These are phyloP conservation scores for Lojkania enalia DNA, from an alignment of 2,329 filamentous ascomycete genomes.

Conservation along the genomic window DNA sequence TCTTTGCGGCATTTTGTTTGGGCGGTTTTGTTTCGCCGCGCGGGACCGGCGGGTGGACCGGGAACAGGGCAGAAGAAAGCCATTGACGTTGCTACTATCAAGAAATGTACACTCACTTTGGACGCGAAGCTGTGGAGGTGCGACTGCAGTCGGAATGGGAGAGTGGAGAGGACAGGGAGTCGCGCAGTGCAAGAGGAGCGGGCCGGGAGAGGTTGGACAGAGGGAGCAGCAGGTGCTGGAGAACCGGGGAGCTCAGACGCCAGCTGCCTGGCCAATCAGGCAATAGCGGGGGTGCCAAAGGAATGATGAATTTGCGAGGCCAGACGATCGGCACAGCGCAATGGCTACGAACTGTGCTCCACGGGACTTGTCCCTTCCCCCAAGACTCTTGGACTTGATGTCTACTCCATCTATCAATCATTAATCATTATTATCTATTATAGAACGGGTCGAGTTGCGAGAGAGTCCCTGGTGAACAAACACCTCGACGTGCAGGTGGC, in stretches of 20 bases:
- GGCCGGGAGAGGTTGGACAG: constrained; percentile 10
- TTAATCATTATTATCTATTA: too few relatives aligned
- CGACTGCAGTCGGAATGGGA: constrained; percentile 6
- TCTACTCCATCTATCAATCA: too few relatives aligned
- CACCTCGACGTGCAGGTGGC: neutral
- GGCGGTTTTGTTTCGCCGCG: constrained; percentile 25
- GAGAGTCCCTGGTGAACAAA: neutral
- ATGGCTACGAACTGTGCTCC: neutral
- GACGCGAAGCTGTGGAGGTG: constrained; percentile 18
- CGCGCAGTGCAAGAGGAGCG: constrained; percentile 2
- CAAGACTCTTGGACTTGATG: too few relatives aligned
- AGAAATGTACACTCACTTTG: constrained; percentile 33
- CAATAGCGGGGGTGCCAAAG: constrained; percentile 10
- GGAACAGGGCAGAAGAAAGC: constrained; percentile 28
- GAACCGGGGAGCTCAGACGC: constrained; percentile 8
- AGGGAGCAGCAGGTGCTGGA: constrained; percentile 7
- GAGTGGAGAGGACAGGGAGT: constrained; percentile 10
- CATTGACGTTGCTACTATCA: constrained; percentile 25
- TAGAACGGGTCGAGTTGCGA: neutral
- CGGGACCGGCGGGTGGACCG: constrained; percentile 35
- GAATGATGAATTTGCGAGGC: constrained; percentile 1
- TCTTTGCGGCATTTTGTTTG: constrained; percentile 43
- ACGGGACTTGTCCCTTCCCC: neutral
- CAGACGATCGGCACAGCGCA: constrained; percentile 4
- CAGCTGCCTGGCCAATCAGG: constrained; percentile 5